These are phyloP conservation scores for Aureobasidium sp. DNA, from an alignment of 2,329 filamentous ascomycete species.

Conservation along the genomic window DNA sequence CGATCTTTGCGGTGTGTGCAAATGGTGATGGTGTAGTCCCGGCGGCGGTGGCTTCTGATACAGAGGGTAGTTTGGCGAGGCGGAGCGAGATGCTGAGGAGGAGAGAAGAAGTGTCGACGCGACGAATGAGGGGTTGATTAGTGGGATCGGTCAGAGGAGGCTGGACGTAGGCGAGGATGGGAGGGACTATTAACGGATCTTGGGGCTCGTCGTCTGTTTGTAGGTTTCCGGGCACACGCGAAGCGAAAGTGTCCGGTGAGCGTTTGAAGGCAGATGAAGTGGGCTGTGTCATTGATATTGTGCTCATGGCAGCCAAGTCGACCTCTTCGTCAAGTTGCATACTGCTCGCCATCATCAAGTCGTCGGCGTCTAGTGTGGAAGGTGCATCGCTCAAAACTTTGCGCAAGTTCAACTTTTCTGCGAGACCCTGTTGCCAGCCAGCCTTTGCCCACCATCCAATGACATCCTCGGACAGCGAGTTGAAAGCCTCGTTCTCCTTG, in stretches of 20 bases:
- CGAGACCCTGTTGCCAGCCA: constrained; percentile 76
- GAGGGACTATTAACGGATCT: constrained; percentile 48
- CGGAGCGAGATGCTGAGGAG: constrained; percentile 75
- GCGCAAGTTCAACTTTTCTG: constrained; percentile 65
- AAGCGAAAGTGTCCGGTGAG: constrained; percentile 10
- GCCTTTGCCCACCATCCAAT: constrained; percentile 95
- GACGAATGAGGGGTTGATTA: constrained; percentile 58
- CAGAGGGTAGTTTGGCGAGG: constrained; percentile 71
- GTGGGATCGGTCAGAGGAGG: constrained; percentile 32
- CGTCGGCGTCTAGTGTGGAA: constrained; percentile 18
- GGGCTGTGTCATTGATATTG: constrained; percentile 1
- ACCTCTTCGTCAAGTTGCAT: constrained; percentile 18
- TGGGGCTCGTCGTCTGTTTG: constrained; percentile 10
- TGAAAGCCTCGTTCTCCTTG: constrained; percentile 67
- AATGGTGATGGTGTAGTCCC: constrained; percentile 55
- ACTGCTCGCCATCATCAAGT: constrained; percentile 18
- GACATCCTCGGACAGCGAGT: constrained; percentile 84
- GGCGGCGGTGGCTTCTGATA: constrained; percentile 50
- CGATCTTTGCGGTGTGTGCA: constrained; percentile 69
- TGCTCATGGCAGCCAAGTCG: constrained; percentile 17
- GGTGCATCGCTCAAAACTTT: constrained; percentile 49
- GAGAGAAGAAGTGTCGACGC: constrained; percentile 79
- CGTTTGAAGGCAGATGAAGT: constrained; percentile 11
- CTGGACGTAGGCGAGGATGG: constrained; percentile 76
- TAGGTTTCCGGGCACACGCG: constrained; percentile 12